Conservation (phyloP, 2,329 filamentous ascomycete species). For the Chaetomium globosum region DNA sequence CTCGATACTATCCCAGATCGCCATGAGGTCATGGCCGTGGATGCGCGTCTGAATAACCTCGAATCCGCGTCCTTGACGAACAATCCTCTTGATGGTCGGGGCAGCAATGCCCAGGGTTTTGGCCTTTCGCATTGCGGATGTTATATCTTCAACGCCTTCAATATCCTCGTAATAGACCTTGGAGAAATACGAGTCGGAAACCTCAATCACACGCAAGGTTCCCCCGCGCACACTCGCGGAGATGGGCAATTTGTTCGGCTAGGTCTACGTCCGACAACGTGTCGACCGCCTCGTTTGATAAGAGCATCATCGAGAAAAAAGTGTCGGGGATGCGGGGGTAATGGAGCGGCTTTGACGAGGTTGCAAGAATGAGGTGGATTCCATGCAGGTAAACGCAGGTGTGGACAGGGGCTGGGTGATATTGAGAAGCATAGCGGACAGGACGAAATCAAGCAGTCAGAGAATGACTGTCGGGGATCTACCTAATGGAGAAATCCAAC, state of each 20-base stretch:
- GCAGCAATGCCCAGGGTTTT: neutral
- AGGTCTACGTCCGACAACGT: neutral
- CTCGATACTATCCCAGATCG: neutral
- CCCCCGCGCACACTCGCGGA: neutral
- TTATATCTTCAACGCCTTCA: neutral
- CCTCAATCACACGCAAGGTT: neutral
- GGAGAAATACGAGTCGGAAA: neutral
- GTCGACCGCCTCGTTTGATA: neutral
- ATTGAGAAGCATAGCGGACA: too few species aligned
- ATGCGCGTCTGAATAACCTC: neutral
- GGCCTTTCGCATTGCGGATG: neutral
- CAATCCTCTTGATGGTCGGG: neutral
- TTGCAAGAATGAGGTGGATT: too few species aligned
- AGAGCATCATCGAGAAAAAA: neutral
- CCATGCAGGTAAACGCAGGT: too few species aligned
- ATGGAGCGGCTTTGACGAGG: too few species aligned
- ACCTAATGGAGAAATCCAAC: too few species aligned
- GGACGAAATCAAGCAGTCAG: too few species aligned
- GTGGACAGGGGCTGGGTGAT: too few species aligned
- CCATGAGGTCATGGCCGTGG: conserved; percentile 7
- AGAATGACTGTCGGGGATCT: too few species aligned
- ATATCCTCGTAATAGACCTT: neutral
- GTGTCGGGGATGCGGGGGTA: too few species aligned
- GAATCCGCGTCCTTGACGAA: neutral
- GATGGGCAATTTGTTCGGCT: neutral